These are phyloP conservation scores for Tylopilus sp. DNA, from an alignment of 1,284 basidiomycete genomes.

Conservation along the genomic window DNA sequence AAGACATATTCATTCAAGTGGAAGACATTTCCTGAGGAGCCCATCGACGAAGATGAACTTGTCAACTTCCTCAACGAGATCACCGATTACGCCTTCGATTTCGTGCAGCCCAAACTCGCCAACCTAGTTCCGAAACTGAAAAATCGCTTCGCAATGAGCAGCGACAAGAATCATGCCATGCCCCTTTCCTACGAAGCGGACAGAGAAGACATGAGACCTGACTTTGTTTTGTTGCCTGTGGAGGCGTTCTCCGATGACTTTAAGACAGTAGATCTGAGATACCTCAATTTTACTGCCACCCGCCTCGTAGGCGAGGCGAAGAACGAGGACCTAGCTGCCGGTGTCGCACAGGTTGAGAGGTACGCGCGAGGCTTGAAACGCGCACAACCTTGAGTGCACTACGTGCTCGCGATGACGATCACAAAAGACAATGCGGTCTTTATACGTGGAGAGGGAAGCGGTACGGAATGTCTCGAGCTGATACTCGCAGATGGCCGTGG, in stretches of 20 bases:
- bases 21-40: neutral
- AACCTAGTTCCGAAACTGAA: neutral
- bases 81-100: constrained; percentile 5
- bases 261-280: constrained; percentile 9
- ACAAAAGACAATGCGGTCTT: constrained; percentile 9
- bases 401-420: constrained; percentile 10
- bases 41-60: neutral
- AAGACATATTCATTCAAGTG: neutral
- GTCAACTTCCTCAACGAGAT: constrained; percentile 2
- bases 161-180: constrained; percentile 6
- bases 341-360: constrained; percentile 9
- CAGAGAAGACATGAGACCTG: constrained; percentile 15
- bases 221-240: constrained; percentile 17
- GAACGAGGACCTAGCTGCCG: neutral
- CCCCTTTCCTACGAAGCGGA: constrained; percentile 16
- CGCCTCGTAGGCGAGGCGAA: constrained; percentile 16
- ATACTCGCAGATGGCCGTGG: constrained; percentile 6
- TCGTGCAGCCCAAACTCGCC: constrained; percentile 1
- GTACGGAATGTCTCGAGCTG: constrained; percentile 12
- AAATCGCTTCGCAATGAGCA: constrained; percentile 13
- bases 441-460: constrained; percentile 17
- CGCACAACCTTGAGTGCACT: constrained; percentile 17
- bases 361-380: constrained; percentile 12
- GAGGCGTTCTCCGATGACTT: constrained; percentile 11
- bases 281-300: constrained; percentile 16